Percentiles rank a stretch among this genome's conserved stretches.
Conservation (phyloP, 1,139 yeast genomes). For the Protomyces lactucae-debilis region DNA sequence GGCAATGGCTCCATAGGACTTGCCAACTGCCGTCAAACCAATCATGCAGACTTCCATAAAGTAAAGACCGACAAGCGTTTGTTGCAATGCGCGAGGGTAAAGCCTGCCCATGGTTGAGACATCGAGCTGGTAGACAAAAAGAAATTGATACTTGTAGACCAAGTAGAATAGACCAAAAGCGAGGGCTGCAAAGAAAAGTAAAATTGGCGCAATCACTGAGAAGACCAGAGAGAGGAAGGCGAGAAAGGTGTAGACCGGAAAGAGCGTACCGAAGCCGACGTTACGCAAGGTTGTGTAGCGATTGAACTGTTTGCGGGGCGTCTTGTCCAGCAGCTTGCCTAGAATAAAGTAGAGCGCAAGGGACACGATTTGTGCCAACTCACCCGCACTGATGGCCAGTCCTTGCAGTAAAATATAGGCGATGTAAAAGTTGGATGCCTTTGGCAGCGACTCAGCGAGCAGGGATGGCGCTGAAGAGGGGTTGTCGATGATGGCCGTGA, state of each 20-base stretch:
- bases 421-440: slow-evolving; percentile 77
- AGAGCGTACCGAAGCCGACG: slow-evolving; percentile 81
- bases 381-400: slow-evolving; percentile 71
- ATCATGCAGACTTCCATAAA: slow-evolving; percentile 78
- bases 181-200: slow-evolving; percentile 62
- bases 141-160: slow-evolving; percentile 73
- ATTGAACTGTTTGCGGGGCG: slow-evolving; percentile 81
- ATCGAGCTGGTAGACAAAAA: slow-evolving; percentile 61
- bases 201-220: slow-evolving; percentile 74
- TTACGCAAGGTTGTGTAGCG: slow-evolving; percentile 61
- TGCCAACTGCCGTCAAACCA: slow-evolving; percentile 82
- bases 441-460: slow-evolving; percentile 72
- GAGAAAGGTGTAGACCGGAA: slow-evolving; percentile 55
- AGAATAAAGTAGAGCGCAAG: slow-evolving; percentile 65
- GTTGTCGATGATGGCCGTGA: slow-evolving; percentile 56
- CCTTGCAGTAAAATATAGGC: slow-evolving; percentile 76
- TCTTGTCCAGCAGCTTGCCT: slow-evolving; percentile 64
- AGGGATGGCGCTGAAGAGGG: slow-evolving; percentile 63
- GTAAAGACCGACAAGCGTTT: slow-evolving; percentile 81
- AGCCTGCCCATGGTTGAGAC: slow-evolving; percentile 77
- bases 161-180: slow-evolving; percentile 69
- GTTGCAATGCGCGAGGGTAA: slow-evolving; percentile 83
- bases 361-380: slow-evolving; percentile 70
- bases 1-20: slow-evolving; percentile 91
- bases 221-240: slow-evolving; percentile 75